Percentiles rank a stretch among this genome's conserved stretches.
Evolutionary conservation across 139 green algal species (phyloP).

Genomic region (Micractinium sp.): DNA sequence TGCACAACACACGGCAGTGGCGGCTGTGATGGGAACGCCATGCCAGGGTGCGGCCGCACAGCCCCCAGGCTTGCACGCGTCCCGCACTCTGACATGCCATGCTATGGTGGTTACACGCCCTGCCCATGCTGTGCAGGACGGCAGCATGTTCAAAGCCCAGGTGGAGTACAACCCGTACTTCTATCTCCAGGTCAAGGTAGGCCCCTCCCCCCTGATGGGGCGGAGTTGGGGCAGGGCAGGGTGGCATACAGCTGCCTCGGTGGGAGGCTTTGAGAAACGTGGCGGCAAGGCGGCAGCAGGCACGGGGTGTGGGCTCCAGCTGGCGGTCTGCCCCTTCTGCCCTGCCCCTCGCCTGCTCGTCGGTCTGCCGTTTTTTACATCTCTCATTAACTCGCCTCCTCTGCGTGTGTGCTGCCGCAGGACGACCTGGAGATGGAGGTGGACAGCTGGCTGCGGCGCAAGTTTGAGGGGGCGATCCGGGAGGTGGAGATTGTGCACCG

Average conservation of each 20-base stretch:
- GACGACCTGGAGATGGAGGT: slow-evolving; percentile 84
- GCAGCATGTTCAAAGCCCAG: slow-evolving; percentile 93
- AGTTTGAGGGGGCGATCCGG: slow-evolving; percentile 75
- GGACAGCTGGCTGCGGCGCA: slow-evolving; percentile 82
- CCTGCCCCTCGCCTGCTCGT: neutral
- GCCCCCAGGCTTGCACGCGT: neutral
- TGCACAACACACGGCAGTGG: neutral
- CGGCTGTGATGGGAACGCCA: too few relatives aligned
- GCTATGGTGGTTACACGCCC: neutral
- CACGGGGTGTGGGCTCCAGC: neutral
- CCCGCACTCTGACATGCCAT: neutral
- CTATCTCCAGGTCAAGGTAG: slow-evolving; percentile 83
- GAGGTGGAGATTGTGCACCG: slow-evolving; percentile 76
- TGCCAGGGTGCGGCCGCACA: too few relatives aligned
- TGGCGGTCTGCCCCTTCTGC: neutral
- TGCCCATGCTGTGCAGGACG: slow-evolving; percentile 69
- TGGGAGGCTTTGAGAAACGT: neutral
- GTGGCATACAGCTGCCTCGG: neutral
- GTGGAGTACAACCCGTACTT: slow-evolving; percentile 92
- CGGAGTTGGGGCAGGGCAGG: neutral
- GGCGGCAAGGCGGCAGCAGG: neutral
- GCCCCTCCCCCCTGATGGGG: neutral
- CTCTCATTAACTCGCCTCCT: too few relatives aligned
- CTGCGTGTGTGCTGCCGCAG: slow-evolving; percentile 8
- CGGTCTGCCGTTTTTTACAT: neutral